Base-by-base conservation (phyloP, 2,329 filamentous ascomycete species). In the Pochonia chlamydosporia region DNA sequence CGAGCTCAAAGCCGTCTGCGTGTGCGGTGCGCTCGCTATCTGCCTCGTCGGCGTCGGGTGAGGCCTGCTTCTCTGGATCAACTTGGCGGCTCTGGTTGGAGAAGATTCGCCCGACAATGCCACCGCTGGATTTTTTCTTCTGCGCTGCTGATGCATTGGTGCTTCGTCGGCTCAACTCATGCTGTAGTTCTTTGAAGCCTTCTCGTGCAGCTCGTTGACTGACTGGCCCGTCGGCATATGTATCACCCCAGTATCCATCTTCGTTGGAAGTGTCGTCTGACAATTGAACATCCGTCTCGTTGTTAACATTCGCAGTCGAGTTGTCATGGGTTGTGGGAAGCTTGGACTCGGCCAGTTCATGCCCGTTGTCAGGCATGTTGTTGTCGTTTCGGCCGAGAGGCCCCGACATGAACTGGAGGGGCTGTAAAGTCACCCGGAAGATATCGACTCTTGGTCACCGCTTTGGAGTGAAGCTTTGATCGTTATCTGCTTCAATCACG, bases 1-100 rank as follows among this genome's bases (percentile, higher is more conserved):
- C 78, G 2, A 91, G 72, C 50, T 86, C 77, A 52, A 91, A 89
- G 3, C 78, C 81, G 1, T 80, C 77, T 2, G 78, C 71, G 26
- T 33, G 40, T n/a, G 33, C 40, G 2, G 40, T 40, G 13, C 30
- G 33, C 18, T 48, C 46, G 31, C 46, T 48, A 25, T 44, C 40
- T 8, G 40, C 40, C 37, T 43, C 31, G 31, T 37, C 44, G 3
- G 33, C 43, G 10, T 26, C 44, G 1, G 33, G 31, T 3, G 45
- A 47, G 10, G 24, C n/a, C 24, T 45, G 20, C 36, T 50, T 42
- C 7, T 49, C 51, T 26, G 16, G 37, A 24, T 50, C 46, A 26
- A 36, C 44, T 8, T 13, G 3, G 18, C 21, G 16, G 14, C 35
- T 11, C 9, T 9, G 31, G n/a, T n/a, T 16, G 13, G 46, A 40